A percentile compares a stretch with the other conserved stretches of the same genome.
Conservation (phyloP, 768 basidiomycete genomes). For the Russula virescens region DNA sequence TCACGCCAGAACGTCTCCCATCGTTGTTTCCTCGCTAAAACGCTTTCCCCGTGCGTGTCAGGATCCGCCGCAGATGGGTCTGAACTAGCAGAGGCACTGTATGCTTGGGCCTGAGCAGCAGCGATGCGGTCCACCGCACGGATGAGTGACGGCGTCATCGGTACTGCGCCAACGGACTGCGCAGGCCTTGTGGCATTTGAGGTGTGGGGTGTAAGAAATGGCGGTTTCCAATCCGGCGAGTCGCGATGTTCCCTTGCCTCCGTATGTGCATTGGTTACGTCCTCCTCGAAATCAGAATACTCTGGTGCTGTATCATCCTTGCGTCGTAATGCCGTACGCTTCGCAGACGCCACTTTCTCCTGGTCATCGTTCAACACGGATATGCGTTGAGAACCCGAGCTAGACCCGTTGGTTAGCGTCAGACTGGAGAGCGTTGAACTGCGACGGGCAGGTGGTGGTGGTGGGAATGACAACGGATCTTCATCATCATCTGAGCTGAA, state of each 20-base stretch:
- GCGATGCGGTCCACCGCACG: constrained; percentile 56
- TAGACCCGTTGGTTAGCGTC: constrained; percentile 26
- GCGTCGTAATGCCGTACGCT: constrained; percentile 2
- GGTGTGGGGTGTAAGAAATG: constrained; percentile 41
- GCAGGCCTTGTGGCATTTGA: constrained; percentile 1
- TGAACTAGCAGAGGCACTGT: neutral
- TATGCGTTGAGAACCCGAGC: constrained; percentile 15
- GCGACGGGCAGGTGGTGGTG: constrained; percentile 14
- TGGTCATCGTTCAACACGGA: constrained; percentile 23
- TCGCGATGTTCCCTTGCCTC: constrained; percentile 18
- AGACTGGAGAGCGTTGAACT: constrained; percentile 25
- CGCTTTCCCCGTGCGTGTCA: neutral
- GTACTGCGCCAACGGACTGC: constrained; percentile 38
- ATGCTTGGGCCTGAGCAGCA: constrained; percentile 39
- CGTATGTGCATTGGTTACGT: constrained; percentile 26
- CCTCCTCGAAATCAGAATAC: constrained; percentile 33
- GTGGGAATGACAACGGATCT: constrained; percentile 20
- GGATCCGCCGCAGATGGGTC: neutral
- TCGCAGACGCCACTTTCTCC: constrained; percentile 20
- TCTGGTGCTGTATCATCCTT: constrained; percentile 23
- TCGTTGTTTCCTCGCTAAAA: constrained; percentile 6
- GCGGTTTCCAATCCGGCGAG: constrained; percentile 42
- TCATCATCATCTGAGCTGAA: constrained; percentile 48
- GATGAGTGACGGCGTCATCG: constrained; percentile 60
- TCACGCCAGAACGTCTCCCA: constrained; percentile 22